phyloP scores from a whole-genome alignment of 306 rosid genomes.

The Carpinus viminea region DNA sequence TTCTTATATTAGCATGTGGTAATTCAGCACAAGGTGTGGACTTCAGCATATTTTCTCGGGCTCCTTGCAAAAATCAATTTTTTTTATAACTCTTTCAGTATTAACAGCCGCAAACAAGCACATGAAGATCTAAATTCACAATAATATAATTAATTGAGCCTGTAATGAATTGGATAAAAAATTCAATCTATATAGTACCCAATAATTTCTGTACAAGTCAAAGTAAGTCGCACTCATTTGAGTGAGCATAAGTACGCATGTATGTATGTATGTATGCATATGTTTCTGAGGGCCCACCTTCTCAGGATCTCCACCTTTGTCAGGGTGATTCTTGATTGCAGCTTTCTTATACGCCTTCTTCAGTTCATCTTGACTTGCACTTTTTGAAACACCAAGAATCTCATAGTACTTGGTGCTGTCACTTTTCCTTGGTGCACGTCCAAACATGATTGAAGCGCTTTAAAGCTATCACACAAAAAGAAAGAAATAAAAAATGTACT shows the following conservation, averaged over 20 bases:
- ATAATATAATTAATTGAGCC: not conserved
- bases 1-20: not conserved
- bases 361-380: conserved; percentile 63
- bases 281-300: conserved; percentile 45
- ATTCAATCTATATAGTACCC: not conserved
- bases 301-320: conserved; percentile 87
- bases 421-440: conserved; percentile 65
- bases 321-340: conserved; percentile 79
- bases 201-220: not conserved
- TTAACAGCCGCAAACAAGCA: not conserved
- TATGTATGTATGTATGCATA: not conserved
- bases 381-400: conserved; percentile 69
- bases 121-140: not conserved
- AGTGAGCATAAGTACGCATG: not conserved
- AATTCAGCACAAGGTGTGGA: not conserved
- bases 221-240: not conserved
- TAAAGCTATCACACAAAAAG: conserved; percentile 17
- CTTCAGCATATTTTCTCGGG: not conserved
- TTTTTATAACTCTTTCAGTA: not conserved
- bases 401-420: conserved; percentile 66
- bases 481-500: not conserved
- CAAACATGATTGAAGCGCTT: conserved; percentile 61
- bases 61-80: not conserved
- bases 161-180: not conserved
- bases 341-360: conserved; percentile 79